A percentile compares a stretch with the other conserved stretches of the same genome.
phyloP scores from a whole-genome alignment of 2,329 filamentous ascomycete species.

The Fusarium circinatum region DNA sequence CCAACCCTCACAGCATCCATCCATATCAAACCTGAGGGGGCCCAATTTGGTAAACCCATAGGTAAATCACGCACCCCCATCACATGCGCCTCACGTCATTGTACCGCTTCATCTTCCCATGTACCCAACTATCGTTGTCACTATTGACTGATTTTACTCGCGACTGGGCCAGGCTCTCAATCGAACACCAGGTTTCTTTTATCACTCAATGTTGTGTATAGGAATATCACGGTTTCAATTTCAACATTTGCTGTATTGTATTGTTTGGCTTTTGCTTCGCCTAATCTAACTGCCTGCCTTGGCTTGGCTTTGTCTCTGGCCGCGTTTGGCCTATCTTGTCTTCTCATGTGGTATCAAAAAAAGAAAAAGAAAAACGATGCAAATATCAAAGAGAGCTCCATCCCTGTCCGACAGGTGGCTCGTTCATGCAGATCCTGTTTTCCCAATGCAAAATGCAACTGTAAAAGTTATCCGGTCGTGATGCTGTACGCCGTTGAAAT shows the following conservation, averaged over 20 bases:
- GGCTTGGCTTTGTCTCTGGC: constrained; percentile 6
- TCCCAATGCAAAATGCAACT: constrained; percentile 39
- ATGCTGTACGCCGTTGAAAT: constrained; percentile 40
- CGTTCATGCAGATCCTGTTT: constrained; percentile 41
- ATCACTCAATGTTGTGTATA: constrained; percentile 1
- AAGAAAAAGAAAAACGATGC: constrained; percentile 21
- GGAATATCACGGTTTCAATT: constrained; percentile 1
- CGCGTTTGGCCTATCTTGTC: constrained; percentile 25
- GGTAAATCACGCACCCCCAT: constrained; percentile 34
- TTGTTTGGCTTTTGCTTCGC: constrained; percentile 38
- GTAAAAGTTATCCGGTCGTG: constrained; percentile 42
- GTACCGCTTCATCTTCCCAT: constrained; percentile 8
- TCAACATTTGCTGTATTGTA: constrained; percentile 43
- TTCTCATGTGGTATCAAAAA: constrained; percentile 43
- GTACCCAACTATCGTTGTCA: not conserved
- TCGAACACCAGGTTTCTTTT: not conserved
- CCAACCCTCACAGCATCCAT: not conserved
- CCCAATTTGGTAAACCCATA: constrained; percentile 19
- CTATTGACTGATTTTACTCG: not conserved
- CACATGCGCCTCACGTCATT: constrained; percentile 39
- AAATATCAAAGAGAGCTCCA: constrained; percentile 40
- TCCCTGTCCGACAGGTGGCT: constrained; percentile 33
- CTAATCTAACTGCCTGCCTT: constrained; percentile 26
- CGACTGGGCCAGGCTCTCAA: not conserved
- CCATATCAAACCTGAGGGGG: not conserved